Base-by-base conservation (phyloP, 108 stramenopile species). In the Nitzschia sp. region DNA sequence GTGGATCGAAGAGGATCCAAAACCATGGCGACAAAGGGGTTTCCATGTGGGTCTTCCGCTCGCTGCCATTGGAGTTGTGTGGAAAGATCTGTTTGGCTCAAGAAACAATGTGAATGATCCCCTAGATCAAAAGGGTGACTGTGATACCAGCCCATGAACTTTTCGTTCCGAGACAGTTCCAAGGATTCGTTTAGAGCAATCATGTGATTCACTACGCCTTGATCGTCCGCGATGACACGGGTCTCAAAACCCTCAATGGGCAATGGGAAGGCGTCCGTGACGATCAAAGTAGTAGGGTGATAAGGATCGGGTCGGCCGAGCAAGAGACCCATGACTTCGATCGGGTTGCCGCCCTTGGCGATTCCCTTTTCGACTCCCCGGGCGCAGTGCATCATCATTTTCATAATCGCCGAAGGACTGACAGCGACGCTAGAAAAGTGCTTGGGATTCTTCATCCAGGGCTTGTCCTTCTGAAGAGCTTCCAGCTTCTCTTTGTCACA, bases 181-280 rank as follows among this genome's bases (percentile, higher is more conserved):
- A 98, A 63, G n/a, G 72, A 71, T 70, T 98, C 99, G 3, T 92
- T 91, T 4, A 99, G 81, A 19, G 87, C 77, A 77, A 98, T 98
- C 98, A 98, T 98, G 81, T 98, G 97, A 63, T 98, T 98, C 63
- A 96, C 85, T 16, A 99, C 97, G 53, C 86, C 76, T 50, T 76
- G 62, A 53, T 98, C 97, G 53, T 99, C 99, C 30, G 97, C 98
- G 36, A 99, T 79, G 41, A 98, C 97, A 8, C 90, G 63, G 0
- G 96, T 97, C 73, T 98, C 97, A 60, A 96, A 96, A 50, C 97
- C 97, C 68, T 98, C 98, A 56, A 98, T 93, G 9, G 99, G 99
- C 25, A 99, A 77, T 6, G 99, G 96, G 71, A 97, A 98, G 22
- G 92, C 96, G 70, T 99, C 96, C 6, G 96, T 96, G 44, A 97